A percentile compares a stretch with the other conserved stretches of the same genome.
Conservation (phyloP, 768 basidiomycete species). For the Termitomyces heimii region DNA sequence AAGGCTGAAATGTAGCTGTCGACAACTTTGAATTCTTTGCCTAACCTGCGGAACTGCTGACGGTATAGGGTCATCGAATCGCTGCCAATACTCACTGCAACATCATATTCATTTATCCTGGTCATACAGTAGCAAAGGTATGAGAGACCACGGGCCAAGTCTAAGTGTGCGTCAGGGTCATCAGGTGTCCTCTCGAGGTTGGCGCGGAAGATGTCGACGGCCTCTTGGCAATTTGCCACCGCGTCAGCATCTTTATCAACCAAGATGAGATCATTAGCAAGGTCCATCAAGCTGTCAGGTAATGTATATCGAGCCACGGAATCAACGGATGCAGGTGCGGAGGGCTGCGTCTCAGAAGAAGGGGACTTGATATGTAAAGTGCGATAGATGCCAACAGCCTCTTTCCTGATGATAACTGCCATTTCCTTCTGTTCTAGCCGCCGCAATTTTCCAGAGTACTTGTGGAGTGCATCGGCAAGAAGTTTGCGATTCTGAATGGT, state of each 20-base stretch:
- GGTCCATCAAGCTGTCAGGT: slow-evolving; percentile 5
- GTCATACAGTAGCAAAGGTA: slow-evolving; percentile 3
- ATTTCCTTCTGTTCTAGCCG: slow-evolving; percentile 2
- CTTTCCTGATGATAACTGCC: slow-evolving; percentile 5
- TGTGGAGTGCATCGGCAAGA: slow-evolving; percentile 6
- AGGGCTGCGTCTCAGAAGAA: not conserved
- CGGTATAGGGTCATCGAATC: slow-evolving; percentile 3
- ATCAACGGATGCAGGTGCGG: not conserved
- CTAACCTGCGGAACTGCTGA: not conserved
- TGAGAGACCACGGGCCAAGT: slow-evolving; percentile 1
- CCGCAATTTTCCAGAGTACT: slow-evolving; percentile 2
- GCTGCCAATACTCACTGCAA: not conserved
- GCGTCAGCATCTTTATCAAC: slow-evolving; percentile 3
- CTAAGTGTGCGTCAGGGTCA: not conserved
- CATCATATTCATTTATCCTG: slow-evolving; percentile 3
- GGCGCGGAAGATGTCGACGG: slow-evolving; percentile 7
- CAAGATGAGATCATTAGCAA: slow-evolving; percentile 2
- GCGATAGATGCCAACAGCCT: slow-evolving; percentile 10
- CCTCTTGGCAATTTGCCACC: slow-evolving; percentile 5
- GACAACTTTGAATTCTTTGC: not conserved
- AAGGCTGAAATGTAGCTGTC: slow-evolving; percentile 1
- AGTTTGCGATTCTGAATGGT: slow-evolving; percentile 4
- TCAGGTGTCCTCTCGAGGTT: not conserved
- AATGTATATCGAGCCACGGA: not conserved
- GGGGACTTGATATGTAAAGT: not conserved